phyloP scores from a whole-genome alignment of 148 eudicot genomes.

The Rhododendron vialii region DNA sequence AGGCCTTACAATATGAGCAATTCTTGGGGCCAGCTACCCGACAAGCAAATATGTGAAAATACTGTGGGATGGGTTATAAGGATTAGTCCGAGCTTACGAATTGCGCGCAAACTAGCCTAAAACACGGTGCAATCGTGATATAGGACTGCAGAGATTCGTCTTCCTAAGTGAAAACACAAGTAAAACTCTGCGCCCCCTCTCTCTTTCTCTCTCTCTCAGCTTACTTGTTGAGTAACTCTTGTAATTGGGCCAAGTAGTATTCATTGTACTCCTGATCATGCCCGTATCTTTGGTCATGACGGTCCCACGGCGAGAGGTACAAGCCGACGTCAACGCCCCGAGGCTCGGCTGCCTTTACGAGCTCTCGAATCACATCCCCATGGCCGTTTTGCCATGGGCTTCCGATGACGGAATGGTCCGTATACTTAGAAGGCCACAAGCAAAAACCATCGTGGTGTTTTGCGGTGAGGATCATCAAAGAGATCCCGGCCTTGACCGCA shows the following conservation, averaged over 20 bases:
- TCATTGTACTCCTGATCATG: slow-evolving; percentile 57
- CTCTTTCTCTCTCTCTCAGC: too few species aligned
- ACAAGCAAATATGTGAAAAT: too few species aligned
- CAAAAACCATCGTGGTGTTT: slow-evolving; percentile 97
- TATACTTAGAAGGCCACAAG: slow-evolving; percentile 85
- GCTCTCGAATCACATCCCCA: slow-evolving; percentile 73
- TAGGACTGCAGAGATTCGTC: too few species aligned
- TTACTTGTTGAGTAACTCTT: slow-evolving; percentile 74
- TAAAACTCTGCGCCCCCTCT: background rate
- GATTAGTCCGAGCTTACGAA: too few species aligned
- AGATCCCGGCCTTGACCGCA: slow-evolving; percentile 54
- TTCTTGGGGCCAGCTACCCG: too few species aligned
- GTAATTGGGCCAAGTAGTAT: slow-evolving; percentile 81
- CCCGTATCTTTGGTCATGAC: slow-evolving; percentile 81
- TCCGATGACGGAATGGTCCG: slow-evolving; percentile 56
- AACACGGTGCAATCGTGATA: too few species aligned
- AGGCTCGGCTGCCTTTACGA: slow-evolving; percentile 43
- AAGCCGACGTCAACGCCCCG: slow-evolving; percentile 68
- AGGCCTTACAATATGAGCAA: too few species aligned
- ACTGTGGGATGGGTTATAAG: too few species aligned
- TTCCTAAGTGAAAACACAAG: too few species aligned
- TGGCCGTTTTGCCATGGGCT: slow-evolving; percentile 71
- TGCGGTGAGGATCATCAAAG: slow-evolving; percentile 69
- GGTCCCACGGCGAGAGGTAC: slow-evolving; percentile 93
- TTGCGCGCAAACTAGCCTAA: too few species aligned